Evolutionary conservation across 208 protist species (phyloP), one percentile per base, ranked within the genome.

Genomic region (Trypanosoma platydactyli): DNA sequence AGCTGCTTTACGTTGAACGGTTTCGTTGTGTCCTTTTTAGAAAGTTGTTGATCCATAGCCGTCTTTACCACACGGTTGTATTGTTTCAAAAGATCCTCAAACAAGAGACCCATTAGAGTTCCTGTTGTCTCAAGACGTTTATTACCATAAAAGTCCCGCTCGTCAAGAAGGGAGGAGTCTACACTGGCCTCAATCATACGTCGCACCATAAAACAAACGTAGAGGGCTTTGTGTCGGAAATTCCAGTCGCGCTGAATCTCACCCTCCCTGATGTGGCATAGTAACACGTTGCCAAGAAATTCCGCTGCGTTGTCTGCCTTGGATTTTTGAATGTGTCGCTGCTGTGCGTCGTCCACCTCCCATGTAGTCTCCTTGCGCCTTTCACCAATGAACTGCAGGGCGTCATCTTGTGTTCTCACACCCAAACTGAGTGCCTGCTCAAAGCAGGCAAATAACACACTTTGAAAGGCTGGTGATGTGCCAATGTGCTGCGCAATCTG

Each of bases 61-160:
- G 85, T 96, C 68, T 97, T 97, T 35, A 99, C 85, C 18, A 98
- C 93, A 35, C 85, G 73, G 81, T 99, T 99, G 81, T 99, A 98
- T 65, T 92, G 88, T 73, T 99, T 99, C 64, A 99, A 98, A 7
- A 99, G 73, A 73, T 99, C 97, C 66, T 99, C 97, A 76, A 99
- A 99, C 13, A 99, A 80, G 1, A 99, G 82, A 6, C 93, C 92
- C 68, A 99, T 88, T n/a, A 99, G 84, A 49, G 97, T 94, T 9
- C 99, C 99, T 0, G 98, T 97, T 27, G 97, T 92, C 72, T 98
- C 94, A 24, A 99, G 93, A 18, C 98, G 85, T 77, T 99, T 99
- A 83, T 99, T 99, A 51, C 98, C 98, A 81, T 99, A 99, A 81
- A 99, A 99, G 76, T 99, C 99, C 45, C 97, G 94, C 72, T 99